phyloP scores from a whole-genome alignment of 176 grass and related monocot species.

The Carex pumila region DNA sequence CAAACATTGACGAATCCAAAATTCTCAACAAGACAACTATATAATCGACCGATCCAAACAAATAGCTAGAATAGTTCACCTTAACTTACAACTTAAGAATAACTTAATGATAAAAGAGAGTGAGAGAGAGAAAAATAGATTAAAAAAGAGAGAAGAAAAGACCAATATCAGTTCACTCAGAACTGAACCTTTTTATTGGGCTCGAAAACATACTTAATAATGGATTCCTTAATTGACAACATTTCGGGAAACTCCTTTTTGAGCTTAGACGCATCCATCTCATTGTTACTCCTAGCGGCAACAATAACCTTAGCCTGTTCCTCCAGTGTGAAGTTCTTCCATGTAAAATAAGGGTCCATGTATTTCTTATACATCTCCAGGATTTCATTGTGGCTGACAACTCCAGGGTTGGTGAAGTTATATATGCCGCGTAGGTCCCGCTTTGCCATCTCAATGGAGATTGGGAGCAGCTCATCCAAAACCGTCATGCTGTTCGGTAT shows the following conservation, averaged over 20 bases:
- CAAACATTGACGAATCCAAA: neutral
- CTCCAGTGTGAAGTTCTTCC: conserved; percentile 37
- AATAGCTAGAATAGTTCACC: neutral
- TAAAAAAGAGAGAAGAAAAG: neutral
- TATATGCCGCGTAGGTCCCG: conserved; percentile 22
- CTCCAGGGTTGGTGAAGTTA: conserved; percentile 36
- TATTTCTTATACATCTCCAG: conserved; percentile 38
- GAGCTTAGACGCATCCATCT: conserved; percentile 65
- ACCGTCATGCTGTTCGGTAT: conserved; percentile 35
- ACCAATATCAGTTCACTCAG: neutral
- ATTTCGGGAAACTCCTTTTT: conserved; percentile 67
- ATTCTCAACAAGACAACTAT: conserved; percentile 3
- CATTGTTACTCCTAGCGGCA: conserved; percentile 70
- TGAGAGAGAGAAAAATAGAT: neutral
- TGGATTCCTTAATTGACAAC: conserved; percentile 54
- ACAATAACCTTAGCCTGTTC: conserved; percentile 89
- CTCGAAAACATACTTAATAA: conserved; percentile 72
- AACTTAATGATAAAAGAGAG: neutral
- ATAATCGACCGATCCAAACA: neutral
- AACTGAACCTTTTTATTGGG: conserved; percentile 52
- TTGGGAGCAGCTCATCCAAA: conserved; percentile 31
- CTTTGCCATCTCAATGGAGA: conserved; percentile 30
- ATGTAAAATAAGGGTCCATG: conserved; percentile 24
- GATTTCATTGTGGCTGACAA: conserved; percentile 35
- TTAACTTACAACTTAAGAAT: neutral